phyloP scores from a whole-genome alignment of 2,329 filamentous ascomycete genomes.

The Knufia fluminis region DNA sequence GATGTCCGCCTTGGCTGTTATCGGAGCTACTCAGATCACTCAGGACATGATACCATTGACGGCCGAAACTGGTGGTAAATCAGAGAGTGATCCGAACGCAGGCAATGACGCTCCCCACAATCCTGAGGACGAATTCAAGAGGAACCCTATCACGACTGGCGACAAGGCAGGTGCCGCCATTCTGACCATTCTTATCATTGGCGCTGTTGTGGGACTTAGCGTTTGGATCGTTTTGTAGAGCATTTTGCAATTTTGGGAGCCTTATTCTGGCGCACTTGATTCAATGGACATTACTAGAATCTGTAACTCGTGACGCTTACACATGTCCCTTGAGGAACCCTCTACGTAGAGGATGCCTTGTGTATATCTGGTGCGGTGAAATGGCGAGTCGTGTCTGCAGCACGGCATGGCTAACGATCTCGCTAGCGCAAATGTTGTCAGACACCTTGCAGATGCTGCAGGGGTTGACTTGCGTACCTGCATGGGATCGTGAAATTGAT shows the following conservation, averaged over 20 bases:
- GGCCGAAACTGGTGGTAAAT: constrained; percentile 48
- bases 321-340: too few species aligned
- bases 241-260: constrained; percentile 9
- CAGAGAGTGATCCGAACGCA: constrained; percentile 30
- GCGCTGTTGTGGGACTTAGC: constrained; percentile 25
- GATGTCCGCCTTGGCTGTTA: constrained; percentile 56
- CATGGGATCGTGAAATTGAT: constrained; percentile 4
- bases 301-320: too few species aligned
- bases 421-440: background rate
- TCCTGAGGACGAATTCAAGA: constrained; percentile 5
- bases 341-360: too few species aligned
- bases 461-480: background rate
- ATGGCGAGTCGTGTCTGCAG: too few species aligned
- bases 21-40: constrained; percentile 51
- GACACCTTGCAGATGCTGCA: constrained; percentile 2
- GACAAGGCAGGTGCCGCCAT: constrained; percentile 33
- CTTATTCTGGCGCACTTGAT: background rate
- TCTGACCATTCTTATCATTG: constrained; percentile 28
- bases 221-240: constrained; percentile 27
- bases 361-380: too few species aligned
- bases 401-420: background rate
- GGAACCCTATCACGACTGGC: constrained; percentile 24
- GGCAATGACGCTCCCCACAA: constrained; percentile 21
- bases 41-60: constrained; percentile 43
- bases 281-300: background rate